A percentile compares a stretch with the other conserved stretches of the same genome.
phyloP scores from a whole-genome alignment of 805 yeast genomes.

The Cyberlindnera samutprakarnensis region DNA sequence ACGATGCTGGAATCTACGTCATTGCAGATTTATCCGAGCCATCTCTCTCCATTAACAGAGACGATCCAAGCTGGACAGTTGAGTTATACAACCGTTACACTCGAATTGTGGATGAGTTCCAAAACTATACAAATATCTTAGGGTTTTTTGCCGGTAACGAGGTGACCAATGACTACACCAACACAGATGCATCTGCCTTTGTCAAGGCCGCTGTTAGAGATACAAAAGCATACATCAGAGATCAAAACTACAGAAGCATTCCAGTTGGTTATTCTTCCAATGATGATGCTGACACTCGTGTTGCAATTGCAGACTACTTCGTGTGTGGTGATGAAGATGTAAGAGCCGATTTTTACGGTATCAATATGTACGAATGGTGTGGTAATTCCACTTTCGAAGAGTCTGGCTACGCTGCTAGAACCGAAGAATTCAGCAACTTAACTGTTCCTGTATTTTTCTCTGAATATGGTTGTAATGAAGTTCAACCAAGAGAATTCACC shows the following conservation, averaged over 20 bases:
- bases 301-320: constrained; percentile 63
- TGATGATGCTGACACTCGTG: constrained; percentile 64
- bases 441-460: constrained; percentile 73
- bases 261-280: constrained; percentile 83
- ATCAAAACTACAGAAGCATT: constrained; percentile 53
- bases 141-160: constrained; percentile 88
- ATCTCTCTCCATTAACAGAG: constrained; percentile 51
- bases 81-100: constrained; percentile 62
- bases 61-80: constrained; percentile 54
- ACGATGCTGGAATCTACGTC: constrained; percentile 73
- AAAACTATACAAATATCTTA: constrained; percentile 60
- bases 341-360: constrained; percentile 77
- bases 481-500: constrained; percentile 61
- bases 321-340: constrained; percentile 62
- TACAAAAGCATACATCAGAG: constrained; percentile 57
- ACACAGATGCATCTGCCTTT: constrained; percentile 71
- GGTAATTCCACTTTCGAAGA: constrained; percentile 48
- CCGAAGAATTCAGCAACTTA: constrained; percentile 55
- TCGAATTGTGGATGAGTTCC: constrained; percentile 59
- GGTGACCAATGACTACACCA: constrained; percentile 59
- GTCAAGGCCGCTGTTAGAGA: constrained; percentile 83
- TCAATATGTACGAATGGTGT: constrained; percentile 89
- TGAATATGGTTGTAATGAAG: constrained; percentile 75
- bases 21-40: constrained; percentile 78
- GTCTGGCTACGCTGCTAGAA: constrained; percentile 64